Evolutionary conservation across 768 basidiomycete species (phyloP).

Genomic region (Cubamyces lactineus): DNA sequence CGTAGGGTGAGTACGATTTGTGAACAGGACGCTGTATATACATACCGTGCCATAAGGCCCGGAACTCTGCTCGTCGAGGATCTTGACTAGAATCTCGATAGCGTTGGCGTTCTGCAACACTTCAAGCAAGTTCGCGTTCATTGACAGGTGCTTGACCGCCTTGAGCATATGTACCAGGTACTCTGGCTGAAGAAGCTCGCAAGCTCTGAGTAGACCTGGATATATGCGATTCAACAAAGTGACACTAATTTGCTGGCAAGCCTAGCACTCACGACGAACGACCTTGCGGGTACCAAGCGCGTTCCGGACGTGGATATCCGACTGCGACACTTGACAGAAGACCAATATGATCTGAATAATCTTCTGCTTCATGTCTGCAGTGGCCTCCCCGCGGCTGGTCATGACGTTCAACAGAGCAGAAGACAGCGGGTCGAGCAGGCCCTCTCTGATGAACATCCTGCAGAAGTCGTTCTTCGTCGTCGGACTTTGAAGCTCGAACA

Average conservation of each 20-base stretch:
- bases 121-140: slow-evolving; percentile 88
- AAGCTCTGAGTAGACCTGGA: slow-evolving; percentile 83
- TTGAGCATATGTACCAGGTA: slow-evolving; percentile 89
- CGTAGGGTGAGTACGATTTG: neutral
- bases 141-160: slow-evolving; percentile 94
- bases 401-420: slow-evolving; percentile 89
- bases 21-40: no score
- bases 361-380: slow-evolving; percentile 81
- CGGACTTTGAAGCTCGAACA: slow-evolving; percentile 94
- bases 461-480: slow-evolving; percentile 99
- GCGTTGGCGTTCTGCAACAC: slow-evolving; percentile 96
- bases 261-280: slow-evolving; percentile 69
- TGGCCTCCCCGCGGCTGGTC: slow-evolving; percentile 64
- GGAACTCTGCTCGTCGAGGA: slow-evolving; percentile 79
- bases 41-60: slow-evolving; percentile 82
- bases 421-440: slow-evolving; percentile 89
- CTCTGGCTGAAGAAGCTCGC: slow-evolving; percentile 85
- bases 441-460: slow-evolving; percentile 96
- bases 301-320: slow-evolving; percentile 90
- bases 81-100: slow-evolving; percentile 85
- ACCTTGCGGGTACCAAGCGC: slow-evolving; percentile 91
- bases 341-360: slow-evolving; percentile 88
- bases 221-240: neutral
- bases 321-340: slow-evolving; percentile 96
- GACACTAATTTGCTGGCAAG: neutral